Evolutionary conservation across 2,329 filamentous ascomycete species (phyloP).

Genomic region (Neofusicoccum umdonicola): DNA sequence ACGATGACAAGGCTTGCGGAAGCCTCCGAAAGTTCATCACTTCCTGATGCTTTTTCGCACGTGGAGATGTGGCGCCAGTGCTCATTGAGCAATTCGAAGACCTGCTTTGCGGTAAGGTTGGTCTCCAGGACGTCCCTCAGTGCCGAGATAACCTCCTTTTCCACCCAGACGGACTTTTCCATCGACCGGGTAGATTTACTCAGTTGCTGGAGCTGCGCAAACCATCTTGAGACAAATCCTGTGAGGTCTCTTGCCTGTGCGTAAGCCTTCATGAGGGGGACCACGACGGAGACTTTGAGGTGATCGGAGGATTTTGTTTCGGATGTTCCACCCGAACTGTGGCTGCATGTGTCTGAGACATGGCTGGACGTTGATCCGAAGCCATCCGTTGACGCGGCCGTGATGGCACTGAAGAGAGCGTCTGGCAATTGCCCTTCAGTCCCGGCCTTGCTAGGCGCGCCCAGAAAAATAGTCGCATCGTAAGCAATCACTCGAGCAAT

Average conservation of each 20-base stretch:
- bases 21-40: neutral
- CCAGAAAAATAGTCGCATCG: conserved; percentile 33
- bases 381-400: neutral
- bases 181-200: neutral
- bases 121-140: conserved; percentile 28
- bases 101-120: conserved; percentile 33
- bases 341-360: neutral
- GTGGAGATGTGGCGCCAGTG: conserved; percentile 21
- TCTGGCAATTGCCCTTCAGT: neutral
- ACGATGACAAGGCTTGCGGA: conserved; percentile 15
- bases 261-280: conserved; percentile 35
- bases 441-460: conserved; percentile 22
- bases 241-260: conserved; percentile 33
- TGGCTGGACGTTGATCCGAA: neutral
- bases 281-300: conserved; percentile 23
- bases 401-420: conserved; percentile 7
- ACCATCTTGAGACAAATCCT: conserved; percentile 36
- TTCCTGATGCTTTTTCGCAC: neutral
- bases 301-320: neutral
- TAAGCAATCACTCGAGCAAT: conserved; percentile 33
- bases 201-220: conserved; percentile 28
- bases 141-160: conserved; percentile 24
- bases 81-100: conserved; percentile 29
- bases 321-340: neutral
- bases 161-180: conserved; percentile 30